These are phyloP conservation scores for Salix udensis DNA, from an alignment of 345 rosid species.

Conservation along the genomic window DNA sequence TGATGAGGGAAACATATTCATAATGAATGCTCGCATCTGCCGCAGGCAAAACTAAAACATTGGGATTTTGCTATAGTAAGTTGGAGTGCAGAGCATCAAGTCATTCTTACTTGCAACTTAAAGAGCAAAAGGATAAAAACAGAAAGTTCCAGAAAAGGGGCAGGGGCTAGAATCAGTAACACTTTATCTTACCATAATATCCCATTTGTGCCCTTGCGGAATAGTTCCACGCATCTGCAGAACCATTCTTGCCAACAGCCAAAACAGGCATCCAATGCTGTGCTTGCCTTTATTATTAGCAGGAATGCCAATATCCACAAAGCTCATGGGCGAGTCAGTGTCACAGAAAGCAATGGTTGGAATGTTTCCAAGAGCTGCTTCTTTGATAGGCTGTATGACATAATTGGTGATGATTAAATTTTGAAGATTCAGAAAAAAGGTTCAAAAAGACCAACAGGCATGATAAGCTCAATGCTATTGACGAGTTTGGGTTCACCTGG, in stretches of 20 bases:
- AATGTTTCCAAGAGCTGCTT: slow-evolving; percentile 91
- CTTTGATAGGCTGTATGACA: slow-evolving; percentile 82
- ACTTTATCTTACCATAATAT: slow-evolving; percentile 20
- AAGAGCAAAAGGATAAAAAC: not conserved
- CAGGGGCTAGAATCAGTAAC: not conserved
- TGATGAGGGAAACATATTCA: not conserved
- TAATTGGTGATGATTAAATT: not conserved
- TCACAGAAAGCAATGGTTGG: slow-evolving; percentile 96
- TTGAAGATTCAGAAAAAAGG: not conserved
- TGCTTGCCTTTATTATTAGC: slow-evolving; percentile 97
- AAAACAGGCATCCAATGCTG: slow-evolving; percentile 89
- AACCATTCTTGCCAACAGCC: slow-evolving; percentile 96
- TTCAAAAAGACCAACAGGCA: not conserved
- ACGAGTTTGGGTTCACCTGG: slow-evolving; percentile 42
- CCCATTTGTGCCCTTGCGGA: slow-evolving; percentile 49
- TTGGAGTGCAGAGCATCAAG: not conserved
- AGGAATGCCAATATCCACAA: slow-evolving; percentile 90
- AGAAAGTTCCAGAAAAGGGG: not conserved
- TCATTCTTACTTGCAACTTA: not conserved
- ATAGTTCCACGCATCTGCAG: slow-evolving; percentile 95
- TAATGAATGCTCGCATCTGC: not conserved
- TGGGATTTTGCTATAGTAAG: not conserved
- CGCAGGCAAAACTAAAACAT: not conserved
- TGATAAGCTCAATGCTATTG: not conserved
- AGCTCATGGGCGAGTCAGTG: slow-evolving; percentile 92